Conservation (phyloP, 805 yeast genomes). For the Metschnikowia amazonensis region DNA sequence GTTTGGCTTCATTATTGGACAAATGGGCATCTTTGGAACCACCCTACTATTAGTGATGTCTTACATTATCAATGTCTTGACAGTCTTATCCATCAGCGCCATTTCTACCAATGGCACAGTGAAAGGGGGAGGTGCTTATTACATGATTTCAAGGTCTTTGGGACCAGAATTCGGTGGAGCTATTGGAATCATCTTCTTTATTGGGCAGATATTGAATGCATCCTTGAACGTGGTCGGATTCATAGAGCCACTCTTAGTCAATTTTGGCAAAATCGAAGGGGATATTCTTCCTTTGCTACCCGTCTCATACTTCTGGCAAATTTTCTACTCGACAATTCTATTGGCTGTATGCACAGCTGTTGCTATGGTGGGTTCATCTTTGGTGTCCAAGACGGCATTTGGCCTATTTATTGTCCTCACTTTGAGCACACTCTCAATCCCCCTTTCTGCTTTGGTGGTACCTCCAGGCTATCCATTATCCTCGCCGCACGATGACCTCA, state of each 20-base stretch:
- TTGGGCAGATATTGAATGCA: slow-evolving; percentile 90
- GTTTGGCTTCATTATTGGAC: slow-evolving; percentile 93
- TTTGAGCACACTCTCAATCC: slow-evolving; percentile 74
- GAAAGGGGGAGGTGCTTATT: slow-evolving; percentile 97
- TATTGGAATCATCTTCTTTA: slow-evolving; percentile 87
- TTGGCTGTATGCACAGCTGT: slow-evolving; percentile 69
- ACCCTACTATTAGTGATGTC: slow-evolving; percentile 63
- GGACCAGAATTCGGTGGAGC: slow-evolving; percentile 99
- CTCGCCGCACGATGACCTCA: slow-evolving; percentile 41
- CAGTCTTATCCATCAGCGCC: slow-evolving; percentile 88
- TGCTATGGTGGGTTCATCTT: slow-evolving; percentile 73
- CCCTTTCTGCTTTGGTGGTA: slow-evolving; percentile 67
- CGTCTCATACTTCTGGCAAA: slow-evolving; percentile 62
- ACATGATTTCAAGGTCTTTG: slow-evolving; percentile 89
- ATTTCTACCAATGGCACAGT: slow-evolving; percentile 97
- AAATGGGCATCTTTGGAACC: slow-evolving; percentile 84
- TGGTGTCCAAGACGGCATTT: slow-evolving; percentile 81
- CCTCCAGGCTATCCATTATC: slow-evolving; percentile 51
- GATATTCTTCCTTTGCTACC: slow-evolving; percentile 58
- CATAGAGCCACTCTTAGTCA: slow-evolving; percentile 81
- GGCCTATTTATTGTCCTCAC: slow-evolving; percentile 64
- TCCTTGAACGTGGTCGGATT: slow-evolving; percentile 95
- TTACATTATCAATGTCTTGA: slow-evolving; percentile 75
- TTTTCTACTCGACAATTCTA: slow-evolving; percentile 67
- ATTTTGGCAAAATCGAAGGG: slow-evolving; percentile 65